Evolutionary conservation across 208 protist species (phyloP), one percentile per base, ranked within the genome.

Genomic region (Crithidia mellificae): DNA sequence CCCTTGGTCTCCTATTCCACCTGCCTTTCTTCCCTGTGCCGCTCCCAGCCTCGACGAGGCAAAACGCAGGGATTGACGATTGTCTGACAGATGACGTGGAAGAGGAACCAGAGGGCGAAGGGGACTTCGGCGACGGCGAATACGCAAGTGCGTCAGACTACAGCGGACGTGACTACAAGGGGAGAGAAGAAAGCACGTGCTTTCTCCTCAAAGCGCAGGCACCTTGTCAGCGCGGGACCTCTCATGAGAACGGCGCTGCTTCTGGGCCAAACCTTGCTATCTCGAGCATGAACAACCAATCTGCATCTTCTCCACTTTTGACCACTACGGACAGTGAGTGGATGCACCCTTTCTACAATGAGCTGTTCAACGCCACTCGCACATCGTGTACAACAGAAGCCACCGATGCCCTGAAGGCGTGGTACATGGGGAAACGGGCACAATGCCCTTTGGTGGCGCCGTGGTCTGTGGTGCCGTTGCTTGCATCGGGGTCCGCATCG

Each of bases 11-110:
- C n/a, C 24, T 79, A 11, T 5, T 2, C 6, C 62, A 67, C 41
- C 39, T 83, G 22, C 78, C 78, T 3, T 83, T 76, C 39, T 79
- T 83, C 39, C 67, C 77, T 9, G 53, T 69, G 14, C 72, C 77
- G 39, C 51, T 44, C 20, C 61, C 66, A 8, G 22, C 9, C 11
- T 22, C 9, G 27, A 39, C 32, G 29, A 6, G 32, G 14, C 6
- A 6, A 14, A 27, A 22, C 19, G 24, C 5, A 2, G 34, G 14
- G 39, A 24, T 27, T 24, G 20, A 29, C 22, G 20, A 7, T 0
- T 39, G 7, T 20, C 25, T 39, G 30, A 36, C 24, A n/a, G 30
- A 24, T 5, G 51, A 56, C 6, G 51, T 34, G 1, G 51, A 41
- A 6, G 39, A 50, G 39, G 41, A 50, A 3, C 2, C 9, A 1